These are phyloP conservation scores for Choiromyces venosus DNA, from an alignment of 495 filamentous ascomycete species.

Conservation along the genomic window DNA sequence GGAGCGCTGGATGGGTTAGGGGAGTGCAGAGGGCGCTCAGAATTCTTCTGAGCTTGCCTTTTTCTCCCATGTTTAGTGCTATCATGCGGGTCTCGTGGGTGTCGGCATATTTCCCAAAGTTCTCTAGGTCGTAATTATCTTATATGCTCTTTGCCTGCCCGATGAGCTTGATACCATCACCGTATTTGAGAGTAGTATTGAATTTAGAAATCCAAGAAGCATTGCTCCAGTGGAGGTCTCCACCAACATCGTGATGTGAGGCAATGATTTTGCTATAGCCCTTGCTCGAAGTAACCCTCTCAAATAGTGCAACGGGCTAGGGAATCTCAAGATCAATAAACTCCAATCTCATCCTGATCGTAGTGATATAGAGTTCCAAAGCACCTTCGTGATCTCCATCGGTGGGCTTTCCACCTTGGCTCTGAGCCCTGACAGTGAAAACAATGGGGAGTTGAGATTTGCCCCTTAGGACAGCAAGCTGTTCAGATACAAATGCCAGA, in stretches of 20 bases:
- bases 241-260: conserved; percentile 85
- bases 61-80: conserved; percentile 89
- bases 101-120: conserved; percentile 73
- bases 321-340: conserved; percentile 92
- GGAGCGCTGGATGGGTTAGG: conserved; percentile 81
- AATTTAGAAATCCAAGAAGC: conserved; percentile 82
- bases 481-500: conserved; percentile 69
- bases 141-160: conserved; percentile 69
- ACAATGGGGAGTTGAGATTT: conserved; percentile 79
- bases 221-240: conserved; percentile 75
- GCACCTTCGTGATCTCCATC: conserved; percentile 67
- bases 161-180: conserved; percentile 91
- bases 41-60: conserved; percentile 83
- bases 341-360: conserved; percentile 75
- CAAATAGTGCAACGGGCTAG: conserved; percentile 67
- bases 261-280: conserved; percentile 79
- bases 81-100: conserved; percentile 75
- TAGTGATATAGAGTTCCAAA: conserved; percentile 66
- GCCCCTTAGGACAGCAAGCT: conserved; percentile 73
- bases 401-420: conserved; percentile 84
- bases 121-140: conserved; percentile 78
- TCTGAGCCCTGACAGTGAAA: conserved; percentile 81
- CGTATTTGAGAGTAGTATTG: conserved; percentile 77
- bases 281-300: conserved; percentile 60
- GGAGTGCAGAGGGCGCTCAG: conserved; percentile 91